Conservation (phyloP, 768 basidiomycete species). For the Albatrellus ellisii region DNA sequence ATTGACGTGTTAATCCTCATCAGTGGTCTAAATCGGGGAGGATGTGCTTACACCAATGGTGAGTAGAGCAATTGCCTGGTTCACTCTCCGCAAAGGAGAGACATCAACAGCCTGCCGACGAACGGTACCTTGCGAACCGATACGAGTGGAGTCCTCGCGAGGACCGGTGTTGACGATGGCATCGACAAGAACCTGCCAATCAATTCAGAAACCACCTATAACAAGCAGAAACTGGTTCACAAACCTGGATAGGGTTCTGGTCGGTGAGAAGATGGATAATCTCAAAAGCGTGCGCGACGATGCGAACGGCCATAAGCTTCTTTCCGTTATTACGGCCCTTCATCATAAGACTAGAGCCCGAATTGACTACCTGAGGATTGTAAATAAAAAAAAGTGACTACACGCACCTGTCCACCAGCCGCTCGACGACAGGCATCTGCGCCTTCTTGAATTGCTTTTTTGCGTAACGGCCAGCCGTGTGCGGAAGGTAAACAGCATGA, state of each 20-base stretch:
- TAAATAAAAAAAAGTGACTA: too few species aligned
- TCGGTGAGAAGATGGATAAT: slow-evolving; percentile 99
- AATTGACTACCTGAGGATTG: too few species aligned
- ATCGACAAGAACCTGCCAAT: slow-evolving; percentile 74
- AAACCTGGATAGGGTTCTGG: slow-evolving; percentile 98
- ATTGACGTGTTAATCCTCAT: background rate
- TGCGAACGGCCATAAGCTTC: slow-evolving; percentile 97
- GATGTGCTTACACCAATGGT: slow-evolving; percentile 76
- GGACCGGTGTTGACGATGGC: slow-evolving; percentile 99
- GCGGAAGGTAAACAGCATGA: slow-evolving; percentile 93
- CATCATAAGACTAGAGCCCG: slow-evolving; percentile 91
- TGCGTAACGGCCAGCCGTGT: slow-evolving; percentile 98
- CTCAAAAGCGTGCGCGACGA: slow-evolving; percentile 98
- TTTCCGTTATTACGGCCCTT: slow-evolving; percentile 99
- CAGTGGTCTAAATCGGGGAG: background rate
- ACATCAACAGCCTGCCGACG: slow-evolving; percentile 99
- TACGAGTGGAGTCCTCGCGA: slow-evolving; percentile 98
- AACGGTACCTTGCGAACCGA: slow-evolving; percentile 99
- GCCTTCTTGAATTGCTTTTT: slow-evolving; percentile 99
- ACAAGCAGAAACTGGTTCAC: slow-evolving; percentile 13
- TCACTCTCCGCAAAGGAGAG: slow-evolving; percentile 93
- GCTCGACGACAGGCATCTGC: slow-evolving; percentile 99
- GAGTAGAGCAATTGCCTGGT: slow-evolving; percentile 91
- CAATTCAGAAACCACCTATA: background rate
- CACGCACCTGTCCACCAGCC: slow-evolving; percentile 88